Evolutionary conservation across 2,329 filamentous ascomycete species (phyloP).

Genomic region (Colletotrichum sojae): DNA sequence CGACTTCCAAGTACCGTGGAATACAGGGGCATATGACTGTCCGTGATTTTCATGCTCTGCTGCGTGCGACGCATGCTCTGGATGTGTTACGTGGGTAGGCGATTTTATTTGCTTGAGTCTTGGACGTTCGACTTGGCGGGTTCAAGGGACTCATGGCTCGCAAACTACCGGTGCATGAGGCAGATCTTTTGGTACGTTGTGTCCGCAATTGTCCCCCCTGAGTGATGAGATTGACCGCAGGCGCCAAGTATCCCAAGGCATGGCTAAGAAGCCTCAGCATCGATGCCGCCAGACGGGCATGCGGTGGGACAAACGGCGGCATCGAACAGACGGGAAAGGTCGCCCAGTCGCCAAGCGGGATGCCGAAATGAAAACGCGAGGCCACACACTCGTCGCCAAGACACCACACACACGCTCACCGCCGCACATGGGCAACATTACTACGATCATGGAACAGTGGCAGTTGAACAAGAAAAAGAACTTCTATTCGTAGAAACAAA

Average conservation of each 20-base stretch:
- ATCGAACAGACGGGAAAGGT: neutral
- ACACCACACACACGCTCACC: neutral
- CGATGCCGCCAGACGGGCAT: too few species aligned
- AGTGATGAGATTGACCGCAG: neutral
- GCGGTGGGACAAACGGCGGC: neutral
- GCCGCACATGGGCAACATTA: too few species aligned
- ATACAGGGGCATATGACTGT: too few species aligned
- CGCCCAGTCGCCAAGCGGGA: constrained; percentile 9
- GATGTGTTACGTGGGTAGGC: too few species aligned
- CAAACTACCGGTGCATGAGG: too few species aligned
- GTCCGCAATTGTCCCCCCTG: neutral
- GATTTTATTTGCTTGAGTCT: too few species aligned
- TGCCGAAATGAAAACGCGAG: constrained; percentile 13
- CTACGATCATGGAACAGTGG: neutral
- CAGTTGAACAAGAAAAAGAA: constrained; percentile 29
- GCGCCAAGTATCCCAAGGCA: neutral
- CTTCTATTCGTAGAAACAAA: constrained; percentile 31
- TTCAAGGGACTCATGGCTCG: too few species aligned
- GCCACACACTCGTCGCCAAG: neutral
- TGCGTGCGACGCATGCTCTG: too few species aligned
- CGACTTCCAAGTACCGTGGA: neutral
- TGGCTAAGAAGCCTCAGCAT: neutral
- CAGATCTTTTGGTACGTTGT: too few species aligned
- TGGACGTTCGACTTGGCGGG: too few species aligned
- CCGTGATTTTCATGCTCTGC: too few species aligned